Evolutionary conservation across 1,284 basidiomycete species (phyloP).

Genomic region (Fomitiporia mediterranea): DNA sequence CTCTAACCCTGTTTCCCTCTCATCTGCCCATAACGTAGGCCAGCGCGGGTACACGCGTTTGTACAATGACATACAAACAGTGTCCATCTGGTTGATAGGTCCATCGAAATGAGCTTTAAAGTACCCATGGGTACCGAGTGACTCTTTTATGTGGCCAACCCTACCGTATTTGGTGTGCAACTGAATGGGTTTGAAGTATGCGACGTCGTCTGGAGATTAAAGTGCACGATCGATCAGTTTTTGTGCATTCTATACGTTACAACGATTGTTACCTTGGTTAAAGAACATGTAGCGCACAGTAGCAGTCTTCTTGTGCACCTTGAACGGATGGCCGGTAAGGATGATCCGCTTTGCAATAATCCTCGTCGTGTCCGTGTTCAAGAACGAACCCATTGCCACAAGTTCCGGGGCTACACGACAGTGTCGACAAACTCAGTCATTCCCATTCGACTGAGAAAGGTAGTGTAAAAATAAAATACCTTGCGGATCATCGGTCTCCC

Average conservation of each 20-base stretch:
- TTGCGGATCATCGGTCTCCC: conserved; percentile 60
- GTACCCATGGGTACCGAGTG: conserved; percentile 97
- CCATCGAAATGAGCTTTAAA: conserved; percentile 98
- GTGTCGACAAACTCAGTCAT: background rate
- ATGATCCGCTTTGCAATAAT: conserved; percentile 91
- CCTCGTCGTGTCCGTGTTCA: conserved; percentile 87
- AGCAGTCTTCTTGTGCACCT: conserved; percentile 96
- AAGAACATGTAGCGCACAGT: conserved; percentile 99
- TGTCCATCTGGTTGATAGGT: conserved; percentile 94
- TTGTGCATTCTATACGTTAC: no score
- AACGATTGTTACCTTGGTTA: conserved; percentile 77
- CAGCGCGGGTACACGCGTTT: conserved; percentile 90
- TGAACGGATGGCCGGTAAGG: conserved; percentile 94
- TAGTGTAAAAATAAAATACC: conserved; percentile 37
- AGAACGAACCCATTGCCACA: conserved; percentile 87
- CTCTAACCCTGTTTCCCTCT: background rate
- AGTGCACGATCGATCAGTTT: no score
- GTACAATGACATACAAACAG: conserved; percentile 86
- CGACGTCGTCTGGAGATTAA: conserved; percentile 74
- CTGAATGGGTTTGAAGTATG: conserved; percentile 92
- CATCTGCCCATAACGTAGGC: conserved; percentile 49
- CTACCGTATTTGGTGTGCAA: conserved; percentile 91
- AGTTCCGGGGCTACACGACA: conserved; percentile 65
- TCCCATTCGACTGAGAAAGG: conserved; percentile 16
- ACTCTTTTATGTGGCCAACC: conserved; percentile 88